Evolutionary conservation across 2,329 filamentous ascomycete species (phyloP).

Genomic region (Penicillium freii): DNA sequence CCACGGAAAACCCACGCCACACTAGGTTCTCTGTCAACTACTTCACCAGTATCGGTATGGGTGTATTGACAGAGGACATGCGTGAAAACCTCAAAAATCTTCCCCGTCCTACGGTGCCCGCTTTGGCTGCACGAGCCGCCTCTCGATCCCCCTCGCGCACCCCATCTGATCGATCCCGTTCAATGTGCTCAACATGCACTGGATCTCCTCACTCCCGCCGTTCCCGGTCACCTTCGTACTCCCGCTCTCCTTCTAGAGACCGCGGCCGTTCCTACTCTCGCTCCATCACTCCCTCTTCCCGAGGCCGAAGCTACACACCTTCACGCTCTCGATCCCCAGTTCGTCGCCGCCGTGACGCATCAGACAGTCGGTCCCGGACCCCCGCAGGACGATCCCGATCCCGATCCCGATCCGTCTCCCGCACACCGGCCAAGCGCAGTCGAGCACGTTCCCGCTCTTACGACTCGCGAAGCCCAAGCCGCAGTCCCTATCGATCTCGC

Average conservation of each 20-base stretch:
- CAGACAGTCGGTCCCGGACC: conserved; percentile 37
- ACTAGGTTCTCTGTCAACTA: conserved; percentile 98
- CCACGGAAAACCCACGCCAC: conserved; percentile 81
- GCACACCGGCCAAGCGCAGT: conserved; percentile 29
- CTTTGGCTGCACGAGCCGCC: conserved; percentile 56
- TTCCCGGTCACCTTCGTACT: conserved; percentile 43
- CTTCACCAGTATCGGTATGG: conserved; percentile 97
- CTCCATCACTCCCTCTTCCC: conserved; percentile 33
- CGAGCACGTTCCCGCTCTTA: conserved; percentile 25
- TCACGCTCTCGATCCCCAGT: conserved; percentile 40
- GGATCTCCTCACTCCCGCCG: conserved; percentile 38
- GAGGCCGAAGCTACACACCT: conserved; percentile 36
- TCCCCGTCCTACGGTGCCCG: conserved; percentile 76
- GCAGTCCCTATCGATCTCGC: conserved; percentile 20
- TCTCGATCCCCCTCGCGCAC: conserved; percentile 66
- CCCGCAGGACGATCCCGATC: conserved; percentile 18
- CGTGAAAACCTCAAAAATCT: conserved; percentile 85
- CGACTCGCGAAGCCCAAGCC: conserved; percentile 26
- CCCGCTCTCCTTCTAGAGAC: conserved; percentile 37
- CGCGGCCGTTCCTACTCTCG: conserved; percentile 35
- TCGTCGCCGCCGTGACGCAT: conserved; percentile 30
- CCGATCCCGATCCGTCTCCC: conserved; percentile 25
- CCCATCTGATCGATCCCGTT: conserved; percentile 35
- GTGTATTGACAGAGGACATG: conserved; percentile 90
- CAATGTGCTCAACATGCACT: conserved; percentile 32